Evolutionary conservation across 2,329 filamentous ascomycete genomes (phyloP).

Genomic region (Epichloe gansuensis): DNA sequence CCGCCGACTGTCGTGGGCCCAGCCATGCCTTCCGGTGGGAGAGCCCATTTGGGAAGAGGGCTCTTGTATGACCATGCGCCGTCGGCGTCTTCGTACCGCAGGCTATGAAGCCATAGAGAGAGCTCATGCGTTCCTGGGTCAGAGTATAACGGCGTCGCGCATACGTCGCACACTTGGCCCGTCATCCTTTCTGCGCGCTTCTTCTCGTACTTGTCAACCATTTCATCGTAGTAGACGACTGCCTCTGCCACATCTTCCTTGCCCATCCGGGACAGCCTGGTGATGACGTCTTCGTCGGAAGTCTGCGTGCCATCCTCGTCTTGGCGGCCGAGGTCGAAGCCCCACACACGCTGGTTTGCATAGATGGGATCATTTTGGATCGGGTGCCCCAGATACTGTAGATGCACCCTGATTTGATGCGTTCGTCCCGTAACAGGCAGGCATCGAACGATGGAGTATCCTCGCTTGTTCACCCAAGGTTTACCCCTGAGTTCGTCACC

Average conservation of each 20-base stretch:
- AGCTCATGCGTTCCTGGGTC: slow-evolving; percentile 86
- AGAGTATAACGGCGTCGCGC: slow-evolving; percentile 80
- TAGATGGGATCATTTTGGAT: slow-evolving; percentile 98
- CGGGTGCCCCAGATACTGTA: slow-evolving; percentile 88
- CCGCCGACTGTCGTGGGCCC: slow-evolving; percentile 59
- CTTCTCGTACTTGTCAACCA: slow-evolving; percentile 83
- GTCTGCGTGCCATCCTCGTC: slow-evolving; percentile 55
- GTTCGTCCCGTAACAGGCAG: slow-evolving; percentile 87
- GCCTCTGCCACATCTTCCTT: slow-evolving; percentile 88
- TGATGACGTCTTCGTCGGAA: slow-evolving; percentile 82
- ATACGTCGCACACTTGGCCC: slow-evolving; percentile 67
- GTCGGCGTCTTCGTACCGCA: slow-evolving; percentile 73
- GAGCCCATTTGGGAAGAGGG: slow-evolving; percentile 71
- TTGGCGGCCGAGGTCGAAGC: slow-evolving; percentile 58
- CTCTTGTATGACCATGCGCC: slow-evolving; percentile 84
- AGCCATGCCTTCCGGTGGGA: slow-evolving; percentile 60
- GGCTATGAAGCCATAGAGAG: slow-evolving; percentile 85
- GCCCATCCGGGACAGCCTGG: slow-evolving; percentile 75
- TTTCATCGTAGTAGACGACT: slow-evolving; percentile 85
- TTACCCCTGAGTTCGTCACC: slow-evolving; percentile 11
- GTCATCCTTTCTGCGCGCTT: slow-evolving; percentile 89
- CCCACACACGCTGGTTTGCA: slow-evolving; percentile 87
- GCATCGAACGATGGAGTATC: slow-evolving; percentile 91
- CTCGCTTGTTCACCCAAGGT: slow-evolving; percentile 46
- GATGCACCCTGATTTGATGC: slow-evolving; percentile 86